These are phyloP conservation scores for Acidiella bohemica DNA, from an alignment of 495 filamentous ascomycete genomes.

Conservation along the genomic window DNA sequence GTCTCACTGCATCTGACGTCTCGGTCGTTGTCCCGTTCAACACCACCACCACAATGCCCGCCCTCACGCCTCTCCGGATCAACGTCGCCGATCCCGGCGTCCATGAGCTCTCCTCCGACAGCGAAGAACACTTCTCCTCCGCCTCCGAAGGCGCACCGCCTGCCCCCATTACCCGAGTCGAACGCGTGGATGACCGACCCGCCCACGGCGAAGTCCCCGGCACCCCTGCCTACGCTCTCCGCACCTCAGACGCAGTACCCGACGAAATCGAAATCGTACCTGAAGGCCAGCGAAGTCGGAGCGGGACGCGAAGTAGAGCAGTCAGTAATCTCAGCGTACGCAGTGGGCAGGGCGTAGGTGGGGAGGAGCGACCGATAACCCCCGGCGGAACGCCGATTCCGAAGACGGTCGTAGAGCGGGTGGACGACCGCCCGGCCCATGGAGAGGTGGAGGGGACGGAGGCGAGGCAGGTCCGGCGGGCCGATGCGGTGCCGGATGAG, in stretches of 20 bases:
- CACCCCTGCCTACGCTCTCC: constrained; percentile 44
- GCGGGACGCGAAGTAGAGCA: constrained; percentile 25
- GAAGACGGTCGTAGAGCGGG: constrained; percentile 69
- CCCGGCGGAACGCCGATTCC: constrained; percentile 54
- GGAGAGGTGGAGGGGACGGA: constrained; percentile 79
- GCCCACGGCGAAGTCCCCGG: constrained; percentile 51
- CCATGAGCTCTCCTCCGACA: constrained; percentile 53
- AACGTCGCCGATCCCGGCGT: constrained; percentile 66
- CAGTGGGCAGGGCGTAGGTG: too few species aligned
- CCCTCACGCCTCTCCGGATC: constrained; percentile 18
- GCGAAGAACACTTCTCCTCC: constrained; percentile 77
- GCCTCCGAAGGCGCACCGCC: constrained; percentile 61
- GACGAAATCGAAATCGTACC: constrained; percentile 49
- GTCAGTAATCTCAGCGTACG: not conserved
- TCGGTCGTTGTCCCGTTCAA: too few species aligned
- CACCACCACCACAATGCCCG: constrained; percentile 17
- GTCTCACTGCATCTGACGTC: too few species aligned
- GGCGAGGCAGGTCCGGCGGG: constrained; percentile 58
- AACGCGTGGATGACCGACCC: constrained; percentile 41
- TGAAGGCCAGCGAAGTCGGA: constrained; percentile 40
- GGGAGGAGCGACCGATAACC: constrained; percentile 27
- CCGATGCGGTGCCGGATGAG: constrained; percentile 74
- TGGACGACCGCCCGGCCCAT: constrained; percentile 55
- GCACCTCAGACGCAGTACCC: constrained; percentile 48
- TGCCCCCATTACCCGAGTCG: constrained; percentile 48